Base-by-base conservation (phyloP, 495 filamentous ascomycete genomes). In the Penicillium taxi region DNA sequence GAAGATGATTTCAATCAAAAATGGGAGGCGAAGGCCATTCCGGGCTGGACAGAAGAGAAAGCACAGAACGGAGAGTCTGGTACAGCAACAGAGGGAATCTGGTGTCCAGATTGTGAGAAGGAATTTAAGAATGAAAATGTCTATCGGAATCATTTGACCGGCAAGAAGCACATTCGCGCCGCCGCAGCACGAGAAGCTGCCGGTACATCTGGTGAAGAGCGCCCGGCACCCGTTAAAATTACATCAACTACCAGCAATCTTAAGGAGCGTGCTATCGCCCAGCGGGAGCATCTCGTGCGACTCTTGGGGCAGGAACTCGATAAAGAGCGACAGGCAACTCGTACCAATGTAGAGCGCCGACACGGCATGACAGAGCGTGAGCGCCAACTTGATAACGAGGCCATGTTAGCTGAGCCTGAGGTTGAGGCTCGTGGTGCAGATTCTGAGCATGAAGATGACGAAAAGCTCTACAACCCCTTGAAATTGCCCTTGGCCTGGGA, bases 401-500 rank as follows among this genome's bases (percentile, higher is more conserved):
- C 86, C n/a, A 60, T 96, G 14, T 83, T 82, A 53, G 83, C 75
- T 31, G 73, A 83, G 35, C 58, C 69, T 0, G 73, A 76, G 7
- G 34, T 35, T 18, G 42, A 58, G 1, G 64, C 55, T 11, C 67
- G 74, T 1, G 66, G 63, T 13, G 70, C 62, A 13, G 72, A 61
- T 1, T 70, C 75, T 8, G 79, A 82, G 1, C 75, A 81, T 26
- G 75, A 73, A 5, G 85, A 90, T 12, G 84, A 90, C 14, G 86
- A 91, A 39, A 88, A 79, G 45, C 81, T 96, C 42, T 95, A 96
- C 72, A 98, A 98, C 56, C 91, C 91, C 1, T 73, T 96, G 41
- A 98, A 98, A 50, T 69, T 98, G 6, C 91, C 91, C 5, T 70
- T 96, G 12, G 89, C 86, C 4, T 98, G 91, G 91, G 91, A 98